Percentiles rank a stretch among this genome's conserved stretches.
Evolutionary conservation across 345 rosid species (phyloP).

Genomic region (Gossypium ekmanianum): DNA sequence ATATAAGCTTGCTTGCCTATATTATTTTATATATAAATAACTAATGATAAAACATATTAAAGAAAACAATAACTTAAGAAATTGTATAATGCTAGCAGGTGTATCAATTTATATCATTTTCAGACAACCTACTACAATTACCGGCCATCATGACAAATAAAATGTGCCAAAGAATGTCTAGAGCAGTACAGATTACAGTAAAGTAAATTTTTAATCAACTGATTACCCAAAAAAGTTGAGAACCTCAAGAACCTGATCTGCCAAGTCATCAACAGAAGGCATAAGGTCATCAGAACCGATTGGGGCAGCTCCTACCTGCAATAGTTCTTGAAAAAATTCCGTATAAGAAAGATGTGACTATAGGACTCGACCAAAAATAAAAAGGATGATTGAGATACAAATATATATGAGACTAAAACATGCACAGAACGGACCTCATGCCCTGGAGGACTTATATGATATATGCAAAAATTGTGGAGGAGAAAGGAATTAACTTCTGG

Average conservation of each 20-base stretch:
- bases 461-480: conserved; percentile 91
- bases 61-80: conserved; percentile 5
- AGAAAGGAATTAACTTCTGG: conserved; percentile 87
- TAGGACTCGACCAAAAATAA: conserved; percentile 13
- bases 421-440: conserved; percentile 69
- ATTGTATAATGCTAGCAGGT: neutral
- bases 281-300: conserved; percentile 52
- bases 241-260: conserved; percentile 84
- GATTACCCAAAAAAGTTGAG: conserved; percentile 90
- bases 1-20: conserved; percentile 7
- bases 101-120: conserved; percentile 16
- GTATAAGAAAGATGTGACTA: conserved; percentile 49
- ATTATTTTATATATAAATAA: neutral
- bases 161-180: neutral
- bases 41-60: neutral
- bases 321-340: conserved; percentile 60
- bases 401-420: neutral
- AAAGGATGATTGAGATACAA: neutral
- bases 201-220: conserved; percentile 11
- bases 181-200: conserved; percentile 8
- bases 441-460: conserved; percentile 95
- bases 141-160: conserved; percentile 10
- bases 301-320: conserved; percentile 90
- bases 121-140: conserved; percentile 9
- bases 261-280: conserved; percentile 88